These are phyloP conservation scores for Corchorus olitorius DNA, from an alignment of 345 rosid genomes.

Conservation along the genomic window DNA sequence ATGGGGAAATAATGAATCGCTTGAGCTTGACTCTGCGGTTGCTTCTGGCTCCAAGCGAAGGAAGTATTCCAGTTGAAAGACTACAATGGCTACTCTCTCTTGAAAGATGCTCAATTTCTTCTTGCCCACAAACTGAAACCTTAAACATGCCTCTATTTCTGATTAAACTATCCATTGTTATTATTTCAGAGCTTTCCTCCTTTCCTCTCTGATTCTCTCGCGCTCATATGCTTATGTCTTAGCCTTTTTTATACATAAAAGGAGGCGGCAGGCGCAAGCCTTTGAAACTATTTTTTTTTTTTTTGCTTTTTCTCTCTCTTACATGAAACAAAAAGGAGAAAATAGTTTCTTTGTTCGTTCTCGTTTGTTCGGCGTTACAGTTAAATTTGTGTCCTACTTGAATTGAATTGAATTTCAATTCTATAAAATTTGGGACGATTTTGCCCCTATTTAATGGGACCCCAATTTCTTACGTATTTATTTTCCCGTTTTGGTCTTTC, in stretches of 20 bases:
- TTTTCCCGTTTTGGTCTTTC: not conserved
- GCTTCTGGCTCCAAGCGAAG: slow-evolving; percentile 91
- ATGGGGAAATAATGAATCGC: slow-evolving; percentile 66
- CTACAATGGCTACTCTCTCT: slow-evolving; percentile 88
- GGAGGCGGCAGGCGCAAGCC: not conserved
- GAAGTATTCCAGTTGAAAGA: slow-evolving; percentile 79
- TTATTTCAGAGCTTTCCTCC: not conserved
- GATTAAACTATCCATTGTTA: not conserved
- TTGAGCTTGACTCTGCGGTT: slow-evolving; percentile 71
- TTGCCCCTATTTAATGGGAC: not conserved
- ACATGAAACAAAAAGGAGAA: not conserved
- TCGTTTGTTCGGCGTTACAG: too few relatives aligned
- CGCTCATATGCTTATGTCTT: not conserved
- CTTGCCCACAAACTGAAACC: slow-evolving; percentile 52
- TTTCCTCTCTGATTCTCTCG: not conserved
- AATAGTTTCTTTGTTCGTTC: not conserved
- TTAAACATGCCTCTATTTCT: slow-evolving; percentile 40
- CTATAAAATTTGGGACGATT: not conserved
- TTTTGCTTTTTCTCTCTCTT: too few relatives aligned
- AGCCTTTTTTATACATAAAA: not conserved
- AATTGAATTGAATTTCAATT: not conserved
- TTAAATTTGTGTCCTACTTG: not conserved
- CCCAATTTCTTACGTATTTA: not conserved
- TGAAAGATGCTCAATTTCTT: slow-evolving; percentile 76
- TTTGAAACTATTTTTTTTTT: not conserved